Conservation (phyloP, 257 asterid genomes). For the Ocimum tenuiflorum region DNA sequence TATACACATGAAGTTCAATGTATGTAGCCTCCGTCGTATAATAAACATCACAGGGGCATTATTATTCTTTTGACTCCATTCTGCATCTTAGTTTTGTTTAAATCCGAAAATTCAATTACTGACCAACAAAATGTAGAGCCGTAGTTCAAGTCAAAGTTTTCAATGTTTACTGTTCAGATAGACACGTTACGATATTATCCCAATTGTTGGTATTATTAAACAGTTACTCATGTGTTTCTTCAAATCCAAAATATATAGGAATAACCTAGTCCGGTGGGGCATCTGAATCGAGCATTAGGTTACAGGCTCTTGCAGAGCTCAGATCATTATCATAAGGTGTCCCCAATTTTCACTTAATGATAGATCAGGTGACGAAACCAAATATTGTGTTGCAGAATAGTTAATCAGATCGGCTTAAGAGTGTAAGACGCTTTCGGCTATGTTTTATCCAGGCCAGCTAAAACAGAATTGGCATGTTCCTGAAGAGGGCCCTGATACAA, state of each 20-base stretch:
- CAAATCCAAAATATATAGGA: neutral
- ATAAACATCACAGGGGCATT: conserved; percentile 1
- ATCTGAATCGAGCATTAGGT: neutral
- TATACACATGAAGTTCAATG: neutral
- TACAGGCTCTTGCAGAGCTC: neutral
- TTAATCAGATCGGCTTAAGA: neutral
- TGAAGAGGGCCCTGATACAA: neutral
- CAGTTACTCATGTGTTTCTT: neutral
- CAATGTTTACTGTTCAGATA: neutral
- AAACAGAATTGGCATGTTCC: neutral
- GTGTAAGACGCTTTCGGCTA: neutral
- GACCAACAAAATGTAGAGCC: neutral
- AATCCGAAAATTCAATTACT: neutral
- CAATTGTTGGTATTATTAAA: neutral
- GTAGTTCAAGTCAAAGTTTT: conserved; percentile 7
- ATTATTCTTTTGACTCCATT: neutral
- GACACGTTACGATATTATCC: neutral
- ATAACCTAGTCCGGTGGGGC: neutral
- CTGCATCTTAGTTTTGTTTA: conserved; percentile 1
- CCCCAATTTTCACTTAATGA: neutral
- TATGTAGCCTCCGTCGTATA: conserved; percentile 1
- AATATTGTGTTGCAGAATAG: neutral
- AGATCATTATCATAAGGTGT: neutral
- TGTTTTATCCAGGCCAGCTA: neutral
- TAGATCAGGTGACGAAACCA: neutral